Evolutionary conservation across 495 filamentous ascomycete genomes (phyloP).

Genomic region (Stereocaulon alpinum): DNA sequence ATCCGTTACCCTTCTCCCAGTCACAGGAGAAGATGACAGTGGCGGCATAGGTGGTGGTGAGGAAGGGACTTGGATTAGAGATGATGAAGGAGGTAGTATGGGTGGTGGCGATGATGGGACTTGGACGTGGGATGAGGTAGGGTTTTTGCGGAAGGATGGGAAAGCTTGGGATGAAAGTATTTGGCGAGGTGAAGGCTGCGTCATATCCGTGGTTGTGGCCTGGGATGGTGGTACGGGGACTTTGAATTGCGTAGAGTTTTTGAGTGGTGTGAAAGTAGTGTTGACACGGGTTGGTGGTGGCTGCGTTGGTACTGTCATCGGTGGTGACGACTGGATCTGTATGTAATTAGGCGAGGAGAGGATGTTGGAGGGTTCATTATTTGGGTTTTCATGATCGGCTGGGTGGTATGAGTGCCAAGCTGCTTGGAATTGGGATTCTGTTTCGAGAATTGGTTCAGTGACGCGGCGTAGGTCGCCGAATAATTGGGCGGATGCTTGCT

Average conservation of each 20-base stretch:
- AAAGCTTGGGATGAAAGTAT: neutral
- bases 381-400: neutral
- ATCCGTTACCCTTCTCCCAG: constrained; percentile 1
- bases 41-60: constrained; percentile 11
- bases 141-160: neutral
- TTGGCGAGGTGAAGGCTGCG: constrained; percentile 16
- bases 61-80: constrained; percentile 6
- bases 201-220: constrained; percentile 24
- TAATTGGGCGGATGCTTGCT: constrained; percentile 14
- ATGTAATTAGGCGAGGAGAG: neutral
- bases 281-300: neutral
- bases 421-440: constrained; percentile 22
- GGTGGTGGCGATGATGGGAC: neutral
- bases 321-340: neutral
- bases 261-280: neutral
- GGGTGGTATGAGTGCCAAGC: constrained; percentile 19
- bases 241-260: neutral
- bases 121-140: neutral
- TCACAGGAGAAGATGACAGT: constrained; percentile 9
- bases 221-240: constrained; percentile 21
- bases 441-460: constrained; percentile 15
- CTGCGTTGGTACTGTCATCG: constrained; percentile 7
- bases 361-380: neutral
- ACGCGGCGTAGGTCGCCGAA: constrained; percentile 6
- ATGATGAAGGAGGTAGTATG: neutral